Evolutionary conservation across 1,139 yeast genomes (phyloP).

Genomic region (Blastobotrys elegans): DNA sequence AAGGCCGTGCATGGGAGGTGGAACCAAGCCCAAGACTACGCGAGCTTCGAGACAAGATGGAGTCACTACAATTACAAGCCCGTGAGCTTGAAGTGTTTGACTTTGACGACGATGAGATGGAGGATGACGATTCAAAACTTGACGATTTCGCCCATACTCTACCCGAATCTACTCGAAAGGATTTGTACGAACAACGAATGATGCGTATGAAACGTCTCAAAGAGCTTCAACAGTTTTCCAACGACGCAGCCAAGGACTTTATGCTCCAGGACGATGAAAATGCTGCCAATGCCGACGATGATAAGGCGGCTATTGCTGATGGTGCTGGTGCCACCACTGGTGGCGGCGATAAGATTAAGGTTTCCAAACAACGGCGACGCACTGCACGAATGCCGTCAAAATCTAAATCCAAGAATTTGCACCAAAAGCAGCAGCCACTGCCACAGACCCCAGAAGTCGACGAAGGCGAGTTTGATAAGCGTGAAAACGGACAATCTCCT

Average conservation of each 20-base stretch:
- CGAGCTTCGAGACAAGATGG: conserved; percentile 79
- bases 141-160: conserved; percentile 14
- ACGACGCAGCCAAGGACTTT: conserved; percentile 29
- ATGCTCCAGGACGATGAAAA: conserved; percentile 8
- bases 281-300: not conserved
- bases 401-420: not conserved
- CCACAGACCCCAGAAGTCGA: conserved; percentile 4
- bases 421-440: not conserved
- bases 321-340: not conserved
- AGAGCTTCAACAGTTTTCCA: conserved; percentile 32
- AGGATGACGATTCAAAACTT: conserved; percentile 15
- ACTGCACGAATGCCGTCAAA: conserved; percentile 3
- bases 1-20: conserved; percentile 49
- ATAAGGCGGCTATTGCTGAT: not conserved
- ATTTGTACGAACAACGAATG: conserved; percentile 27
- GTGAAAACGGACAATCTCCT: not conserved
- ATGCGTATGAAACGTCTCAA: conserved; percentile 27
- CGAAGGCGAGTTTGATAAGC: not conserved
- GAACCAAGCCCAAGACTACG: conserved; percentile 78
- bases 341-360: not conserved
- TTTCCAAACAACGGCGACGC: conserved; percentile 1
- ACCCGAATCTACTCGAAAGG: conserved; percentile 20
- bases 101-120: conserved; percentile 40
- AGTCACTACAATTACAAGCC: conserved; percentile 76
- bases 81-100: conserved; percentile 83